Evolutionary conservation across 352 stramenopile genomes (phyloP), one percentile per base, ranked within the genome.

Genomic region (Phytophthora citrophthora): DNA sequence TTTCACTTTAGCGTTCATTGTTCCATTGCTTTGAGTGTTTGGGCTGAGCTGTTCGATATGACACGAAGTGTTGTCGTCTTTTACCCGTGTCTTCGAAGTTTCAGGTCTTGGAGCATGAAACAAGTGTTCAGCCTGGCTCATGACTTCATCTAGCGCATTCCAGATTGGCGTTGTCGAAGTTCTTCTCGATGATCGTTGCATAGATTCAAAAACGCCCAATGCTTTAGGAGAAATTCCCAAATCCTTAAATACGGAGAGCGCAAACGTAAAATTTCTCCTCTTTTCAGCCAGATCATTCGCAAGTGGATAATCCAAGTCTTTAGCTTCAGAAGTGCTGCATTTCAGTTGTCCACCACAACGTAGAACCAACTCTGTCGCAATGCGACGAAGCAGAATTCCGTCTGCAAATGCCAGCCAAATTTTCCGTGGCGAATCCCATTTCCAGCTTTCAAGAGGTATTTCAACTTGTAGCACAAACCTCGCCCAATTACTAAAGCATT

Each of bases 351-450:
- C 38, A 7, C 52, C 36, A 32, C 47, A 72, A 11, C 43, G 61
- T 6, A 43, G 44, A 48, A 59, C 40, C 9, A 82, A 24, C 4
- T 44, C 63, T 39, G 51, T 53, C 45, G 71, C 71, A 15, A 88
- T 68, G 31, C 63, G 68, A 27, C 60, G 73, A n/a, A 88, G 40
- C 16, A 81, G 18, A n/a, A 79, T 59, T 0, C 79, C 79, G 10
- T 71, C 62, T 3, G 55, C 26, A 39, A 87, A 83, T 8, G 45
- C 10, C 57, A 53, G 46, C 39, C n/a, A 43, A 34, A 61, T 24
- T 41, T 61, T 60, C 32, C 24, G 36, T 27, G 40, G 53, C 1
- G 46, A 18, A 43, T 38, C 29, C 29, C 61, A 24, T 32, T 46
- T 59, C 64, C 36, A 64, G 9, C 50, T 23, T 1, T 49, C 45